Base-by-base conservation (phyloP, 2,329 filamentous ascomycete species). In the Aspergillus fructus region DNA sequence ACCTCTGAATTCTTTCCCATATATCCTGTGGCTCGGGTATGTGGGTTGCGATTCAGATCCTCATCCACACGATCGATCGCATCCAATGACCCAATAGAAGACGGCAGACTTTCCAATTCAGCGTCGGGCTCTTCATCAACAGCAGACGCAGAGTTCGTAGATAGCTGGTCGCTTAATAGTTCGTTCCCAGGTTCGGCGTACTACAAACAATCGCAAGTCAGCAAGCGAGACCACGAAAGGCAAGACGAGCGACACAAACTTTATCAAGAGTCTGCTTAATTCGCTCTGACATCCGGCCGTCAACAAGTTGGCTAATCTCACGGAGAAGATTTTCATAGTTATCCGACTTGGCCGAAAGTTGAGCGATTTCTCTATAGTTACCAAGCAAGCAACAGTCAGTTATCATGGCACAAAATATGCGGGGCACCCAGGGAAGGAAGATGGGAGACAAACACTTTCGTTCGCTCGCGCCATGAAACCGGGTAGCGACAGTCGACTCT, bases 1-100 rank as follows among this genome's bases (percentile, higher is more conserved):
- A 78, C 63, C 53, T 79, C 76, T 1, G 77, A 79, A 41, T 77
- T 78, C 58, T 79, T 79, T 3, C 77, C 77, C 67, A 77, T 74
- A 59, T 74, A 79, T 1, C 76, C 75, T 1, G 74, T 78, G 7
- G 72, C 70, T 53, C 74, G 64, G 2, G 72, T 67, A 41, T 67
- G 60, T 59, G 73, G 69, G 53, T 62, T 70, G 45, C 73, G 69
- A 19, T 76, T 76, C 48, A 78, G 64, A 46, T 79, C 77, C 61
- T 79, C 76, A 48, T 78, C 73, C 13, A 78, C 74, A n/a, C 74
- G 69, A 59, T 79, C 77, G 21, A 78, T 74, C 5, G 75, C 75
- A 40, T 78, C 76, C 30, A 77, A 69, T 1, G 77, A 79, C 6
- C 77, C 77, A 46, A 74, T 72, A 6, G 69, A 72, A 8, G 71